Evolutionary conservation across 2,329 filamentous ascomycete genomes (phyloP), one percentile per base, ranked within the genome.

Genomic region (Shiraia bambusicola): DNA sequence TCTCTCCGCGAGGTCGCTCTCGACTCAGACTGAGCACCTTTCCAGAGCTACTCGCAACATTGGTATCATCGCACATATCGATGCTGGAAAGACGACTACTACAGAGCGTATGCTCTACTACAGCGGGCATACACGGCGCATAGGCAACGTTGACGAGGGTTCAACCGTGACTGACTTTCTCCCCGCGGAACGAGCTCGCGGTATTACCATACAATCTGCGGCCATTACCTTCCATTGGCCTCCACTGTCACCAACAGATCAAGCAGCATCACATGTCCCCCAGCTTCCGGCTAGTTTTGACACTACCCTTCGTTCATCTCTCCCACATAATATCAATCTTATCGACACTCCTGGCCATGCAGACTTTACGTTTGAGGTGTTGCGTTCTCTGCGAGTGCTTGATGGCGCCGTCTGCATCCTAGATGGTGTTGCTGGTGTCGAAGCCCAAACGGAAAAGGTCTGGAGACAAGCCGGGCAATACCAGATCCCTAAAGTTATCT

Each of bases 71-170:
- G 93, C 93, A 45, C 93, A 98, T 69, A 95, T 98, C 52, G 93
- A 97, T 82, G 93, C 93, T 42, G 93, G 93, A 7, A 98, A 98
- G 76, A 98, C 93, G 1, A 97, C 93, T 0, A 98, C 93, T 0
- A 97, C 93, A 3, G 93, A 98, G 81, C 90, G 93, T 44, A 97
- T 97, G 92, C 86, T 98, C 61, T 97, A 90, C 65, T 95, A 96
- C 63, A 94, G 89, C 66, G 92, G 93, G 34, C 84, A 91, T 49
- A 95, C 91, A 8, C 79, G 88, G 52, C 79, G 91, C 67, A 83
- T 96, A 61, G 93, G 93, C 72, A 91, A 96, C 69, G 93, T 98
- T 50, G 92, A 97, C 59, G 87, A 95, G 69, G 93, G 93, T 27
- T 95, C 94, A 51, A 97, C 93, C 3, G 90, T 96, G 6, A 98